These are phyloP conservation scores for Aspergillus costaricaensis DNA, from an alignment of 2,329 filamentous ascomycete species.

Conservation along the genomic window DNA sequence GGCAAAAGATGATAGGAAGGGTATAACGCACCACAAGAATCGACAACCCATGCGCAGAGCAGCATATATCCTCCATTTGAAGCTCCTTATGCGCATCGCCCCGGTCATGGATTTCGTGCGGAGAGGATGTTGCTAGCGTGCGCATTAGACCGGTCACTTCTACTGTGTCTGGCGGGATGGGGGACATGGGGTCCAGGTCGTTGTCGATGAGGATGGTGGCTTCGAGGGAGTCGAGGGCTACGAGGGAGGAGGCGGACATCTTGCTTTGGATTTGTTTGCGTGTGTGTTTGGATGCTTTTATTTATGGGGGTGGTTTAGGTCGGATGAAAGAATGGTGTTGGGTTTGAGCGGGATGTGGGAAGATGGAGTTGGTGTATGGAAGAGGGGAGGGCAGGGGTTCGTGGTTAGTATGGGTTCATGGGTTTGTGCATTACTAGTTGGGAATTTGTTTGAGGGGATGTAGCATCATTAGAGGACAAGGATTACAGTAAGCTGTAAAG, in stretches of 20 bases:
- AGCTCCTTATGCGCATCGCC: constrained; percentile 50
- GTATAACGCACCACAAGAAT: constrained; percentile 49
- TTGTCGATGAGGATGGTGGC: constrained; percentile 57
- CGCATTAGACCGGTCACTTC: constrained; percentile 47
- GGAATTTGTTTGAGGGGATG: not conserved
- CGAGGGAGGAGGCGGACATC: constrained; percentile 19
- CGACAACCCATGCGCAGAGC: constrained; percentile 57
- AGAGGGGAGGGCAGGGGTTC: too few relatives aligned
- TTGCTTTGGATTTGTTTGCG: constrained; percentile 12
- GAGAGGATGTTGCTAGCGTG: constrained; percentile 43
- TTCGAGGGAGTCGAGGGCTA: constrained; percentile 51
- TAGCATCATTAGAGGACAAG: too few relatives aligned
- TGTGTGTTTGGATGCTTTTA: too few relatives aligned
- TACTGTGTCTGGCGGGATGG: constrained; percentile 47
- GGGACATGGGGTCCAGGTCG: constrained; percentile 57
- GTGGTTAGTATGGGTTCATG: too few relatives aligned
- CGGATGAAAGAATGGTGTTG: not conserved
- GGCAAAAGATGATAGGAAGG: too few relatives aligned
- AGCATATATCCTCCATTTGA: constrained; percentile 54
- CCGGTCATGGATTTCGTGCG: constrained; percentile 37
- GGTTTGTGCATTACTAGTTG: too few relatives aligned
- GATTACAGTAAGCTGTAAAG: too few relatives aligned
- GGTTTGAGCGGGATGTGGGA: not conserved
- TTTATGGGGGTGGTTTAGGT: not conserved
- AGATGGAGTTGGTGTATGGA: not conserved